A percentile compares a stretch with the other conserved stretches of the same genome.
Evolutionary conservation across 345 rosid genomes (phyloP).

Genomic region (Rhodomyrtus tomentosa): DNA sequence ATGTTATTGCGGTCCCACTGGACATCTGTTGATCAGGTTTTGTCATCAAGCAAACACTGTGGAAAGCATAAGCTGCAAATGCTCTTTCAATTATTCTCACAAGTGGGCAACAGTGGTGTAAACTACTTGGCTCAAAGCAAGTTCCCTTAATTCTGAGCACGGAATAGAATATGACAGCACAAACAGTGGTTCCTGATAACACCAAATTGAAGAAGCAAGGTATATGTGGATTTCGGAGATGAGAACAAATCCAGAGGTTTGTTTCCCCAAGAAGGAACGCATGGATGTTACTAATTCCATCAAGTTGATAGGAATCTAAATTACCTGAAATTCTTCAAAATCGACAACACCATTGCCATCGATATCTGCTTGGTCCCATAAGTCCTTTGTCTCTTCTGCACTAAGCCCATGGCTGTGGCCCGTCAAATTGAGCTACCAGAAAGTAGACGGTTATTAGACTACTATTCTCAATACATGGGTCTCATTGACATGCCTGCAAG

Average conservation of each 20-base stretch:
- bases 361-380: slow-evolving; percentile 79
- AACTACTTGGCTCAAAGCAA: background rate
- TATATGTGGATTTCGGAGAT: background rate
- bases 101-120: background rate
- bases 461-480: background rate
- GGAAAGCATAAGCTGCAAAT: background rate
- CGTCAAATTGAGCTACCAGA: slow-evolving; percentile 52
- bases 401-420: slow-evolving; percentile 67
- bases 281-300: background rate
- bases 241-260: background rate
- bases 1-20: background rate
- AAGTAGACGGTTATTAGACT: background rate
- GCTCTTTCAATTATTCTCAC: background rate
- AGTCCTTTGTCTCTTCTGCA: slow-evolving; percentile 57
- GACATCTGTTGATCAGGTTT: background rate
- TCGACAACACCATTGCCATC: slow-evolving; percentile 67
- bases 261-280: background rate
- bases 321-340: slow-evolving; percentile 83
- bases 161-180: background rate
- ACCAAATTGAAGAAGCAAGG: background rate
- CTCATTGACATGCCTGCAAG: background rate
- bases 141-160: background rate
- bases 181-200: background rate
- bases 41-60: background rate
- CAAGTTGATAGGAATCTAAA: background rate